Conservation (phyloP, 768 basidiomycete species). For the Rhodosporidiobolus sp. region DNA sequence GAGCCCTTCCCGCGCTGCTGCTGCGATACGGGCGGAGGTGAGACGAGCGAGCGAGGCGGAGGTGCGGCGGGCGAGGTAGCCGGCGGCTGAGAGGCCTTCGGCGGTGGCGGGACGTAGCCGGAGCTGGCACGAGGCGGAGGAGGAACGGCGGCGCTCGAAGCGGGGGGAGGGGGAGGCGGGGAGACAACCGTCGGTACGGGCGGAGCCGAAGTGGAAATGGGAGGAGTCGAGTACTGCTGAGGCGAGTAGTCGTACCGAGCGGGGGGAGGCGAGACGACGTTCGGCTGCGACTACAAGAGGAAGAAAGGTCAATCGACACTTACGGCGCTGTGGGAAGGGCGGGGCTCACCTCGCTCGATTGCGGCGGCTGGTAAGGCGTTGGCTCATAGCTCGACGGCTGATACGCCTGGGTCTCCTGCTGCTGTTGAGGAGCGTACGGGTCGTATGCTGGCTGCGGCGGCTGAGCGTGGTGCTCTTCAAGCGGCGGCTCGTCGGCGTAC, state of each 20-base stretch:
- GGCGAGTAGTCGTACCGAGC: neutral
- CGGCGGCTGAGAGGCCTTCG: neutral
- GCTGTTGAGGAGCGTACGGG: too few relatives aligned
- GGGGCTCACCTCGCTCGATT: too few relatives aligned
- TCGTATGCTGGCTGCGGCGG: too few relatives aligned
- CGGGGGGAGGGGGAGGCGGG: neutral
- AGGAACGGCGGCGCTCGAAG: neutral
- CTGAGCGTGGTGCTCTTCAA: neutral
- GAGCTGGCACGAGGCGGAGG: constrained; percentile 1
- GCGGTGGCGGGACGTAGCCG: constrained; percentile 2
- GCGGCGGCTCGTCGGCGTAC: neutral
- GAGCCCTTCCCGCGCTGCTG: neutral
- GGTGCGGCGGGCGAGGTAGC: neutral
- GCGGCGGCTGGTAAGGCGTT: too few relatives aligned
- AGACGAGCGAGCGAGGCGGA: neutral
- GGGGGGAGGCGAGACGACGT: neutral
- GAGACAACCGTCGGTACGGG: neutral
- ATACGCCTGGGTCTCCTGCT: neutral
- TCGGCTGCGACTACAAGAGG: neutral
- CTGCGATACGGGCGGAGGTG: neutral
- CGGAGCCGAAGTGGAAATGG: neutral
- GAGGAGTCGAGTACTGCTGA: neutral
- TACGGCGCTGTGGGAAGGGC: neutral
- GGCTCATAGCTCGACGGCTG: too few relatives aligned
- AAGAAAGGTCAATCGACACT: neutral